Conservation (phyloP, 2,329 filamentous ascomycete genomes). For the Hirsutella thompsonii region DNA sequence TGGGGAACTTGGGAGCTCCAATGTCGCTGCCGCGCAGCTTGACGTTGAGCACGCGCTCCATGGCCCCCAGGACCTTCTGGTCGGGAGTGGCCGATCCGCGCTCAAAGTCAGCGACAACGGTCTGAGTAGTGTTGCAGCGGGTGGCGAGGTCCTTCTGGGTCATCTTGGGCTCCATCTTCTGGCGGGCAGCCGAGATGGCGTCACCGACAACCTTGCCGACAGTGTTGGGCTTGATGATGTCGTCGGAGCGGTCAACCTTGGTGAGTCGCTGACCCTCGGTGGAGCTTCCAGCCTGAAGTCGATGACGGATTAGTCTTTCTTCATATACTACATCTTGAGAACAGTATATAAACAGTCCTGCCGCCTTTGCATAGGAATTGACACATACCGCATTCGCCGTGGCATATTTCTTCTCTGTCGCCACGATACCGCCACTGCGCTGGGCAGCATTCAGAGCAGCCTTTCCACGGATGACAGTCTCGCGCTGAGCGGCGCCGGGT, state of each 20-base stretch:
- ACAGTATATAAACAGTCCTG: too few species aligned
- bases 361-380: too few species aligned
- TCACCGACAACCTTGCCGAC: constrained; percentile 70
- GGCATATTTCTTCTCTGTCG: constrained; percentile 83
- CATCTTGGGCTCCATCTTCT: constrained; percentile 83
- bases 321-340: too few species aligned
- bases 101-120: constrained; percentile 77
- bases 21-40: constrained; percentile 80
- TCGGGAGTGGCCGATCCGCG: constrained; percentile 64
- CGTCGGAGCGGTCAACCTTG: constrained; percentile 94
- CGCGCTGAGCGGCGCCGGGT: constrained; percentile 53
- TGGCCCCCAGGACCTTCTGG: constrained; percentile 64
- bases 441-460: constrained; percentile 77
- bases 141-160: constrained; percentile 81
- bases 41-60: constrained; percentile 79
- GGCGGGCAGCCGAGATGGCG: constrained; percentile 68
- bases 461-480: constrained; percentile 83
- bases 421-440: constrained; percentile 61
- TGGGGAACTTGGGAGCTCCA: constrained; percentile 69
- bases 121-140: constrained; percentile 77
- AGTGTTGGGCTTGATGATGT: constrained; percentile 95
- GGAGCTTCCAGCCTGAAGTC: constrained; percentile 14
- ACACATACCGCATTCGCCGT: constrained; percentile 51
- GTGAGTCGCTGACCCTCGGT: constrained; percentile 86
- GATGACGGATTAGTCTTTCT: too few species aligned